phyloP scores from a whole-genome alignment of 2,329 filamentous ascomycete species.

The Penicillium palitans region DNA sequence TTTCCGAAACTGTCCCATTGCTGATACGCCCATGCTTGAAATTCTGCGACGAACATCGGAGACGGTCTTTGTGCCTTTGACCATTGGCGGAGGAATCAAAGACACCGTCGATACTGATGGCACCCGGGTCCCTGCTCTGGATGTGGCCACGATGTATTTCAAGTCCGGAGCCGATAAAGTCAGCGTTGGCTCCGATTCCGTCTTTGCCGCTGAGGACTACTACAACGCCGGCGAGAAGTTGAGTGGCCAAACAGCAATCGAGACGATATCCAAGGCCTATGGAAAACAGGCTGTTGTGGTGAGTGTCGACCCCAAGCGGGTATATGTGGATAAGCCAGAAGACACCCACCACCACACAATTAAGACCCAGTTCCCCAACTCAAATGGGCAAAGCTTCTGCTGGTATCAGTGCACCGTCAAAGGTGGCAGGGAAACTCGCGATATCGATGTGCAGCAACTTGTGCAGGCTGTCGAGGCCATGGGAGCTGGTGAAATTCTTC shows the following conservation, averaged over 20 bases:
- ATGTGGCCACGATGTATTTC: conserved; percentile 97
- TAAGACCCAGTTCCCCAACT: conserved; percentile 67
- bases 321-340: conserved; percentile 72
- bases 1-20: conserved; percentile 91
- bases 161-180: conserved; percentile 96
- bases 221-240: conserved; percentile 68
- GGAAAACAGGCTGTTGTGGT: conserved; percentile 97
- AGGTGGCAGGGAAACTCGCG: conserved; percentile 89
- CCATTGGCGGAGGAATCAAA: conserved; percentile 91
- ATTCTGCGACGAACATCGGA: conserved; percentile 81
- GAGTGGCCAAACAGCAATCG: conserved; percentile 83
- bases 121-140: conserved; percentile 79
- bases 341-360: conserved; percentile 75
- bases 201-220: conserved; percentile 89
- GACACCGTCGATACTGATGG: conserved; percentile 90
- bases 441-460: conserved; percentile 88
- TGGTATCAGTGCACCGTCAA: conserved; percentile 99
- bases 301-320: conserved; percentile 86
- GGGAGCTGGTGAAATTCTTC: conserved; percentile 88
- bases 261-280: conserved; percentile 90
- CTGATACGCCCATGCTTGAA: conserved; percentile 94
- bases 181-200: conserved; percentile 92
- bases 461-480: conserved; percentile 89
- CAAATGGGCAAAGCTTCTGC: conserved; percentile 75
- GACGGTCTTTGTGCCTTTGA: conserved; percentile 93